These are phyloP conservation scores for Babesia bigemina DNA, from an alignment of 169 alveolate genomes.

Conservation along the genomic window DNA sequence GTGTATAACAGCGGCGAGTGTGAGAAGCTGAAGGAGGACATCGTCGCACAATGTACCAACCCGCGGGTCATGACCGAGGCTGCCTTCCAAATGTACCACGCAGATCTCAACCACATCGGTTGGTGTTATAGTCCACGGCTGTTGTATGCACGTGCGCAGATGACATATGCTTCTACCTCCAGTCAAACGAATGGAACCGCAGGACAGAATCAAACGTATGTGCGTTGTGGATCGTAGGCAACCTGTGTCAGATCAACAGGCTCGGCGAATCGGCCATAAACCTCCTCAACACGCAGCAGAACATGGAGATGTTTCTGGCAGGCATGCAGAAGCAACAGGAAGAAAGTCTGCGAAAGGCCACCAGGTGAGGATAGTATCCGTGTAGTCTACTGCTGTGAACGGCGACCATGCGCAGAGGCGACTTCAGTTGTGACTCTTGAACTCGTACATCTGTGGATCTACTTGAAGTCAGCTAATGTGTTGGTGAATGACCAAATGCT, in stretches of 20 bases:
- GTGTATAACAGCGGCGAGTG: slow-evolving; percentile 54
- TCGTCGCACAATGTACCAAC: slow-evolving; percentile 75
- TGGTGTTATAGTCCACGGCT: not conserved
- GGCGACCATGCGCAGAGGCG: no score
- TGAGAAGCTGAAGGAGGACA: slow-evolving; percentile 74
- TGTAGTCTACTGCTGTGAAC: not conserved
- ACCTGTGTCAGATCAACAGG: slow-evolving; percentile 39
- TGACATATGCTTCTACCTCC: slow-evolving; percentile 80
- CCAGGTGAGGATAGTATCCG: slow-evolving; percentile 5
- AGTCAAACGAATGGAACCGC: slow-evolving; percentile 77
- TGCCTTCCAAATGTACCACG: slow-evolving; percentile 81
- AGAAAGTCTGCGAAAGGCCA: slow-evolving; percentile 49
- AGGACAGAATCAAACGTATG: slow-evolving; percentile 77
- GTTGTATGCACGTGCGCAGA: slow-evolving; percentile 21
- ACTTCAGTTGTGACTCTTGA: no score
- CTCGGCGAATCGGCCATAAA: slow-evolving; percentile 54
- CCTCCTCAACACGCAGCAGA: slow-evolving; percentile 34
- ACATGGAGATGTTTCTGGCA: slow-evolving; percentile 24
- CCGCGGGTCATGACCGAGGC: slow-evolving; percentile 74
- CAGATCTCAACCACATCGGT: slow-evolving; percentile 80
- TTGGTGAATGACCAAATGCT: no score
- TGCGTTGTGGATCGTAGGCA: not conserved
- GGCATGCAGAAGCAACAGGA: slow-evolving; percentile 36
- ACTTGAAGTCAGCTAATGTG: no score
- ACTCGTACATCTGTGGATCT: no score